Percentiles rank a stretch among this genome's conserved stretches.
Evolutionary conservation across 176 grass and related monocot genomes (phyloP).

Genomic region (Zoysia pacifica): DNA sequence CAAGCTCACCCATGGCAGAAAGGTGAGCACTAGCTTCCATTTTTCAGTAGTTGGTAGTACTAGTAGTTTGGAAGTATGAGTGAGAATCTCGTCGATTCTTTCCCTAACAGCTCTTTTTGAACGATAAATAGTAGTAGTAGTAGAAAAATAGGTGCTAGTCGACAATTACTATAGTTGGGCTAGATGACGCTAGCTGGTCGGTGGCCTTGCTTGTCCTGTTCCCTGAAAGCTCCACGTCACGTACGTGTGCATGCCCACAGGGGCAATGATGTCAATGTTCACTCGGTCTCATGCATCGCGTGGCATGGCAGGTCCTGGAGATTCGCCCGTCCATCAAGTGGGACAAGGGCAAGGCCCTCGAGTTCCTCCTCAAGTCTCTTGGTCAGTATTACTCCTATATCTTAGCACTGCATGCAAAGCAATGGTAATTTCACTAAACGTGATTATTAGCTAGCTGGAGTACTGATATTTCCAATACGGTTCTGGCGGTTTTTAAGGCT

Average conservation of each 20-base stretch:
- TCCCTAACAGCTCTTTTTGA: neutral
- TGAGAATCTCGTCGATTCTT: too few relatives aligned
- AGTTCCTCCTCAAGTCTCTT: slow-evolving; percentile 45
- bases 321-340: slow-evolving; percentile 79
- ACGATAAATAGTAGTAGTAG: too few relatives aligned
- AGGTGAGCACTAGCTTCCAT: slow-evolving; percentile 36
- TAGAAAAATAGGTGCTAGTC: neutral
- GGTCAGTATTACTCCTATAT: slow-evolving; percentile 40
- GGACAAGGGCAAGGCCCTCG: slow-evolving; percentile 64
- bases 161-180: neutral
- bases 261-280: neutral
- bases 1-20: slow-evolving; percentile 68
- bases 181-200: neutral
- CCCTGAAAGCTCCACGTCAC: neutral
- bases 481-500: slow-evolving; percentile 44
- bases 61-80: neutral
- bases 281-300: neutral
- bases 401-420: neutral
- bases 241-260: neutral
- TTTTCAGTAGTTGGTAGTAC: neutral
- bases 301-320: slow-evolving; percentile 59
- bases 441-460: too few relatives aligned
- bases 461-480: too few relatives aligned
- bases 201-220: slow-evolving; percentile 8
- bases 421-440: neutral